Evolutionary conservation across 148 eudicot genomes (phyloP), one percentile per base, ranked within the genome.

Genomic region (Euryodendron excelsum): DNA sequence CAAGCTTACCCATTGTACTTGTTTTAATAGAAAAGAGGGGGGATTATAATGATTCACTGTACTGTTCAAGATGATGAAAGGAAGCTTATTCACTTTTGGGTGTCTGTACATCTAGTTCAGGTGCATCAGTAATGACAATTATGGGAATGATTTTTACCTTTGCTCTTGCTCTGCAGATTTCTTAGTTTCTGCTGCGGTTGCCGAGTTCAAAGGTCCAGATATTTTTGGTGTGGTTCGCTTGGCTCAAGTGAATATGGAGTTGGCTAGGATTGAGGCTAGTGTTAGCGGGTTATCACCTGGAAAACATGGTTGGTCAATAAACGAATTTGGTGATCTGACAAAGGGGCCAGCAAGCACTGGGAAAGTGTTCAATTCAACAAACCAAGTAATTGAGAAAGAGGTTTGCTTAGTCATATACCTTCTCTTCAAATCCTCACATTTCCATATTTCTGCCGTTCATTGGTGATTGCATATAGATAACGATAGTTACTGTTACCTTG

Each of bases 111-210:
- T 23, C 8, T 8, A 37, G 53, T 78, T 78, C 23, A 59, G 23
- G 41, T 34, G 39, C 75, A 60, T 37, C 18, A 70, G 20, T 58
- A 55, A 71, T n/a, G 71, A 25, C 30, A 31, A 33, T 23, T 31
- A 56, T 71, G 21, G 41, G 27, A 58, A 60, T 33, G 27, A 48
- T 31, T 36, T n/a, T 62, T 36, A 71, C 39, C n/a, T 66, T 52
- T 31, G 52, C 12, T 53, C 50, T 78, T 34, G 52, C 58, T 52
- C 27, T 79, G 73, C 93, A 96, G 99, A 91, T 85, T 90, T 93
- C 85, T 90, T 93, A 50, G 90, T 93, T 75, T 91, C 99, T 78
- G 97, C 99, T 83, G 99, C 97, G 47, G 99, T 96, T 60, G 86
- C 97, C 5, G 99, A 96, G 85, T 96, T 96, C 62, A 96, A 96